Conservation (phyloP, 495 filamentous ascomycete species). For the Pseudoneurospora amorphoporcata region DNA sequence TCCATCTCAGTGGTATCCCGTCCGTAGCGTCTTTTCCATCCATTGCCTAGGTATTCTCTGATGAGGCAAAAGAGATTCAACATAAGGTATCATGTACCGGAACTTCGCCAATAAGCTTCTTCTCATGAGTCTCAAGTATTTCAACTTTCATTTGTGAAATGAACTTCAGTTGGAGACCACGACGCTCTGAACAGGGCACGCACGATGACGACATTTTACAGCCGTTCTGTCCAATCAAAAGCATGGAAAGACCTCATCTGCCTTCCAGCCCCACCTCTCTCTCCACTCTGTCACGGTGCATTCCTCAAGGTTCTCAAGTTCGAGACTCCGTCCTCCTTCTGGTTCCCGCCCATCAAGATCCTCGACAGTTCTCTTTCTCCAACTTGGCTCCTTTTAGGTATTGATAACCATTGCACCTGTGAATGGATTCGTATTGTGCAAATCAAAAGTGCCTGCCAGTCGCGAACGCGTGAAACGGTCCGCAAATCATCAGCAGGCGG, state of each 20-base stretch:
- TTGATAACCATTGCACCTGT: not conserved
- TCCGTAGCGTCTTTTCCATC: not conserved
- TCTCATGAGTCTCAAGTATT: not conserved
- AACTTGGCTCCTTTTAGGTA: not conserved
- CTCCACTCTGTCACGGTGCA: not conserved
- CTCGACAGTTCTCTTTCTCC: not conserved
- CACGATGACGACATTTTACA: not conserved
- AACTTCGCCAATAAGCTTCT: not conserved
- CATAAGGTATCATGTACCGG: not conserved
- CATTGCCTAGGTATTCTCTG: not conserved
- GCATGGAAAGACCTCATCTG: not conserved
- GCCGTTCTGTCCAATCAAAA: not conserved
- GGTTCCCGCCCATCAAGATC: not conserved
- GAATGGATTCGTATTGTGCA: not conserved
- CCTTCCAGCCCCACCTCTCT: not conserved
- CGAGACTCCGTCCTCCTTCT: not conserved
- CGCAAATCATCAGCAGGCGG: not conserved
- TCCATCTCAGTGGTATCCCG: not conserved
- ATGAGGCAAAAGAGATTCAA: not conserved
- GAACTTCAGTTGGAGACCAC: not conserved
- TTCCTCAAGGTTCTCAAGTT: not conserved
- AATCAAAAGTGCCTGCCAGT: not conserved
- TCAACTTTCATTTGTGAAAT: not conserved
- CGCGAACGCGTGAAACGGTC: not conserved
- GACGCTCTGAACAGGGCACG: not conserved